Evolutionary conservation across 2,329 filamentous ascomycete species (phyloP), one percentile per base, ranked within the genome.

Genomic region (Cladophialophora carrionii): DNA sequence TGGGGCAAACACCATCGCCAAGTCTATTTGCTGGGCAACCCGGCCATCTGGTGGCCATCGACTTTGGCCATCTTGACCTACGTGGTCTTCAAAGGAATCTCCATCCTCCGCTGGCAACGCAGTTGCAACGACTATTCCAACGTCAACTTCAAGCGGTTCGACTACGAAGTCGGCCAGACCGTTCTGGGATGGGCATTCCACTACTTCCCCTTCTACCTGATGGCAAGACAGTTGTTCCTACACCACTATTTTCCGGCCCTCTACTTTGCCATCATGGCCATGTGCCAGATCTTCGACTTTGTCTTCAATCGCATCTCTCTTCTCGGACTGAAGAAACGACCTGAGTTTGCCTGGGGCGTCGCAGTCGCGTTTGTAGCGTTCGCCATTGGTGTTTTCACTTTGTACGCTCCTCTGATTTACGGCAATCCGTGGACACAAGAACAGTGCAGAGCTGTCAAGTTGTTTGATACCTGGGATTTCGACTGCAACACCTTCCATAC

Each of bases 161-260:
- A 98, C 79, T 98, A 97, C 75, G 95, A 99, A 79, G 87, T 98
- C 65, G 95, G 95, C 67, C 91, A 88, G 60, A 92, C 88, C 20
- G 90, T 97, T 34, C 85, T 99, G 8, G 95, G 90, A 71, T 99
- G 95, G 95, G 92, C 91, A 55, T 89, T 99, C 78, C 95, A 99
- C 80, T 99, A 97, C 82, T 98, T 99, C 83, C 95, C 95, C 10
- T 99, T 99, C 82, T 99, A 88, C 82, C 85, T 99, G 64, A 98
- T 99, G 95, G 88, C 95, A 76, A 92, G 95, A 72, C 95, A 99
- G 80, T 88, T 99, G 41, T 99, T 99, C 85, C 83, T 99, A 68
- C 95, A 99, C 78, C 95, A 99, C 81, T 99, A 99, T 79, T 95
- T 99, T 79, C 95, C 95, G 0, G 95, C 95, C 1, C 86, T 99